phyloP scores from a whole-genome alignment of 129 eudicot species.

The Silybum marianum region DNA sequence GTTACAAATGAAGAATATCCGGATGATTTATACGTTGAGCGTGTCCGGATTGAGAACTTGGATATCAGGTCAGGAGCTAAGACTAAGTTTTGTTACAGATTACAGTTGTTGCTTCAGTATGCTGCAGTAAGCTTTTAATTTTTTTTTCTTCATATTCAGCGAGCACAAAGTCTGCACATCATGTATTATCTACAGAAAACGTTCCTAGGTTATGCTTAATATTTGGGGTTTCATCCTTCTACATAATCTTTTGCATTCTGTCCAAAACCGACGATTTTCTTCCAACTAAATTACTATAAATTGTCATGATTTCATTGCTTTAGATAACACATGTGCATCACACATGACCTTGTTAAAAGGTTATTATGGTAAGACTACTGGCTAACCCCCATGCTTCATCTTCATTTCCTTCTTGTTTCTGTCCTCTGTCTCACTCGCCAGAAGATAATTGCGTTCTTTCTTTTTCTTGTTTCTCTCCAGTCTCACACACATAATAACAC shows the following conservation, averaged over 20 bases:
- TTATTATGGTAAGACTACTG: background rate
- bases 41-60: conserved; percentile 83
- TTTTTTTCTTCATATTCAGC: too few relatives aligned
- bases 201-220: background rate
- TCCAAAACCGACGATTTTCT: background rate
- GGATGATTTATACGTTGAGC: conserved; percentile 69
- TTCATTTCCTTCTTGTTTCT: background rate
- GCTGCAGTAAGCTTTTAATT: background rate
- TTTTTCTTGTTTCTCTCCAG: background rate
- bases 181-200: background rate
- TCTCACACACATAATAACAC: background rate
- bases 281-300: background rate
- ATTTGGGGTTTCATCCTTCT: too few relatives aligned
- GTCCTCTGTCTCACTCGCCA: background rate
- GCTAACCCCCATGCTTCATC: background rate
- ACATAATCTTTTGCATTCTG: background rate
- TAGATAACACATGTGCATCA: too few relatives aligned
- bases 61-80: conserved; percentile 58
- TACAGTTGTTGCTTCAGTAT: conserved; percentile 9
- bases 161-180: too few relatives aligned
- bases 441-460: background rate
- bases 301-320: background rate
- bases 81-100: background rate
- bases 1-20: conserved; percentile 44
- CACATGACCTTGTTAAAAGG: background rate